Evolutionary conservation across 345 rosid species (phyloP).

Genomic region (Gossypium sturtianum): DNA sequence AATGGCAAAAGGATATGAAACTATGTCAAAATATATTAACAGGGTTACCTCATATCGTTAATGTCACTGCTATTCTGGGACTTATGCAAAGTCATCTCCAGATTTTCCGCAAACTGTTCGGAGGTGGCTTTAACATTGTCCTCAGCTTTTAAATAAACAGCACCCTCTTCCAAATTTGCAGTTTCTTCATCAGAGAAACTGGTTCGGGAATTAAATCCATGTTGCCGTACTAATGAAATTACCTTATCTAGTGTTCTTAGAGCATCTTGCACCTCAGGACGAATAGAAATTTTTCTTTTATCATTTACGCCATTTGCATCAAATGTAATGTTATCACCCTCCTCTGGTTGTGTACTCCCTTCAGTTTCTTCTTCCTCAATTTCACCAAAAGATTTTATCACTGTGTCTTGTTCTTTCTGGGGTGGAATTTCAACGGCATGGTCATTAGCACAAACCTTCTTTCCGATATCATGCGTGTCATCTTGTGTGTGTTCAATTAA

Average conservation of each 20-base stretch:
- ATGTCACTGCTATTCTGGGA: slow-evolving; percentile 26
- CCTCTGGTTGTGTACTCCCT: slow-evolving; percentile 16
- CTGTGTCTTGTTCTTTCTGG: slow-evolving; percentile 12
- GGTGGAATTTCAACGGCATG: slow-evolving; percentile 12
- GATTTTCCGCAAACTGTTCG: slow-evolving; percentile 19
- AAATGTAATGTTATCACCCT: slow-evolving; percentile 1
- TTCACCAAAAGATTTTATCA: slow-evolving; percentile 38
- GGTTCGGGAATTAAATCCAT: slow-evolving; percentile 25
- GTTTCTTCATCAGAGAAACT: slow-evolving; percentile 32
- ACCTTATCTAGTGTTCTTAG: slow-evolving; percentile 67
- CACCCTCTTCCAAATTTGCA: slow-evolving; percentile 15
- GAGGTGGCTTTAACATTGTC: slow-evolving; percentile 5
- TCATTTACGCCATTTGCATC: slow-evolving; percentile 17
- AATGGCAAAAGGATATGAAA: not conserved
- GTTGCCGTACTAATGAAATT: slow-evolving; percentile 45
- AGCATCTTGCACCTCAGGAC: slow-evolving; percentile 72
- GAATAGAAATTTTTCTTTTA: slow-evolving; percentile 31
- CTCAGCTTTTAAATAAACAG: slow-evolving; percentile 21
- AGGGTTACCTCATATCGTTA: slow-evolving; percentile 32
- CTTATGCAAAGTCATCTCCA: slow-evolving; percentile 27
- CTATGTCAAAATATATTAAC: not conserved
- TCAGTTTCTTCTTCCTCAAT: slow-evolving; percentile 57
- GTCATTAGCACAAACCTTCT: slow-evolving; percentile 14
- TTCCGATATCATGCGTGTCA: slow-evolving; percentile 9
- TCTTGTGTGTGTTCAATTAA: slow-evolving; percentile 4